phyloP scores from a whole-genome alignment of 2,329 filamentous ascomycete species.

The Tolypocladium album region DNA sequence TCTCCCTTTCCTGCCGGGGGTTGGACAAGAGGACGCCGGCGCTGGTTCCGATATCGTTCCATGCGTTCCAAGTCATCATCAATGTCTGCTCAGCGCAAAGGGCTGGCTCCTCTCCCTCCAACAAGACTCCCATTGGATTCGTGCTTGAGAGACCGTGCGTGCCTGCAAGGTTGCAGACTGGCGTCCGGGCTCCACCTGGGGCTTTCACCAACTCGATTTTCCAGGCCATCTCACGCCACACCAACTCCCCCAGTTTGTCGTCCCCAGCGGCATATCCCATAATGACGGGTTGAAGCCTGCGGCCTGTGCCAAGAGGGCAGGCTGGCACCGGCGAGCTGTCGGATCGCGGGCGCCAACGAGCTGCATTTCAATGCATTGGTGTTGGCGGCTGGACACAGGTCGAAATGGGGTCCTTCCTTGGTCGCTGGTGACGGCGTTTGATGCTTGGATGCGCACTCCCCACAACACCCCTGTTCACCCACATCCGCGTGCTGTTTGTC shows the following conservation, averaged over 20 bases:
- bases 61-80: not conserved
- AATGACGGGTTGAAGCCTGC: not conserved
- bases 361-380: not conserved
- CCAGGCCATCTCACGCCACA: not conserved
- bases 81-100: not conserved
- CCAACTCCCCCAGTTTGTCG: not conserved
- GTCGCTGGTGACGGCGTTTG: slow-evolving; percentile 9
- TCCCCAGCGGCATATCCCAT: not conserved
- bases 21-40: not conserved
- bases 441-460: slow-evolving; percentile 4
- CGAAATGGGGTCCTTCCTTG: slow-evolving; percentile 4
- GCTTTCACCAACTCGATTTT: not conserved
- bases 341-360: not conserved
- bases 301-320: not conserved
- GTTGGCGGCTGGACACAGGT: not conserved
- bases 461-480: slow-evolving; percentile 9
- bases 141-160: not conserved
- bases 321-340: not conserved
- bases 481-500: slow-evolving; percentile 7
- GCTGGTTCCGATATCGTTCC: not conserved
- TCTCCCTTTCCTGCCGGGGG: not conserved
- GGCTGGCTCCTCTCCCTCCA: not conserved
- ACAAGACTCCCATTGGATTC: not conserved
- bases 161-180: slow-evolving; percentile 6
- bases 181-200: slow-evolving; percentile 9